Percentiles rank a stretch among this genome's conserved stretches.
Evolutionary conservation across 2,329 filamentous ascomycete species (phyloP).

Genomic region (Furcasterigmium sp.): DNA sequence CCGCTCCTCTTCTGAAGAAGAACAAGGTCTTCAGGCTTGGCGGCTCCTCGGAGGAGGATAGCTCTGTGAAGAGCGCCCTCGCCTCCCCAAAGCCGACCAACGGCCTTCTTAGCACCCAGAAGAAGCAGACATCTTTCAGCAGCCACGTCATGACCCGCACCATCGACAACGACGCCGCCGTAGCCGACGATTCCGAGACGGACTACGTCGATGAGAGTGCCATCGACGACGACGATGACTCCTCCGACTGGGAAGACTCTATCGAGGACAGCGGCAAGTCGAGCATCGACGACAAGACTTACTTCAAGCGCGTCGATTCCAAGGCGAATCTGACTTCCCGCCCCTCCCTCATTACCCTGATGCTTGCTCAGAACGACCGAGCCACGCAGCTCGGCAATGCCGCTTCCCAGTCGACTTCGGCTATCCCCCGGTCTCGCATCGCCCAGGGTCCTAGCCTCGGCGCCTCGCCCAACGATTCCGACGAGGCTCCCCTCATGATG

Average conservation of each 20-base stretch:
- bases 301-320: slow-evolving; percentile 91
- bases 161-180: slow-evolving; percentile 49
- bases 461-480: slow-evolving; percentile 52
- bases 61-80: slow-evolving; percentile 59
- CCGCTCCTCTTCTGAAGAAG: slow-evolving; percentile 21
- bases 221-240: slow-evolving; percentile 67
- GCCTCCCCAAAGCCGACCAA: slow-evolving; percentile 34
- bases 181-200: slow-evolving; percentile 49
- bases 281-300: slow-evolving; percentile 71
- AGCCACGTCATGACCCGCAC: slow-evolving; percentile 67
- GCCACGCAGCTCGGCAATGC: slow-evolving; percentile 63
- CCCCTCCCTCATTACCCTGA: slow-evolving; percentile 82
- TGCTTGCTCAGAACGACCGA: slow-evolving; percentile 75
- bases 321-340: slow-evolving; percentile 78
- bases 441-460: slow-evolving; percentile 33
- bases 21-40: slow-evolving; percentile 46
- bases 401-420: slow-evolving; percentile 61
- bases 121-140: slow-evolving; percentile 80
- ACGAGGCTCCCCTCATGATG: slow-evolving; percentile 60
- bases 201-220: slow-evolving; percentile 77
- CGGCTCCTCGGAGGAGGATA: slow-evolving; percentile 69
- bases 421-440: slow-evolving; percentile 59
- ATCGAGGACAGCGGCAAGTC: slow-evolving; percentile 78
- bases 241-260: slow-evolving; percentile 58
- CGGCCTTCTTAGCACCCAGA: slow-evolving; percentile 39